phyloP scores from a whole-genome alignment of 2,329 filamentous ascomycete species.

The Alternaria sp. region DNA sequence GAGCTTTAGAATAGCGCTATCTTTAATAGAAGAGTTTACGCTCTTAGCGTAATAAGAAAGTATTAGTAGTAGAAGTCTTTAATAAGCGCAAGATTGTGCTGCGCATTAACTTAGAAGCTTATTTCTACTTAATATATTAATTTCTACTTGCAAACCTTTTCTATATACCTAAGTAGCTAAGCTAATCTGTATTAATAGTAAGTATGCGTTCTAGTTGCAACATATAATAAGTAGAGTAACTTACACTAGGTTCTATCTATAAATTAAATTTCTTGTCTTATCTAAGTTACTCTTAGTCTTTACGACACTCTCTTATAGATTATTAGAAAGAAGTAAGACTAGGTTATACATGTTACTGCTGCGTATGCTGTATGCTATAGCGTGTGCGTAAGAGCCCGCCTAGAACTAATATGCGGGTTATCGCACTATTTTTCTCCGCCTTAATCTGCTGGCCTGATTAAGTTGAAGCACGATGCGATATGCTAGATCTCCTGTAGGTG shows the following conservation, averaged over 20 bases:
- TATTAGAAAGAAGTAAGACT: slow-evolving; percentile 69
- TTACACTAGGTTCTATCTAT: slow-evolving; percentile 68
- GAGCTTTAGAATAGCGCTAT: slow-evolving; percentile 68
- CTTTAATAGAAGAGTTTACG: slow-evolving; percentile 71
- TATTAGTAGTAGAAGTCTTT: slow-evolving; percentile 45
- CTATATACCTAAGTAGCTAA: slow-evolving; percentile 52
- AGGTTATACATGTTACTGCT: slow-evolving; percentile 68
- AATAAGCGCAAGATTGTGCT: slow-evolving; percentile 62
- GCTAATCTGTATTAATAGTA: slow-evolving; percentile 20
- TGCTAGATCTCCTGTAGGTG: slow-evolving; percentile 68
- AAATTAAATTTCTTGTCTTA: slow-evolving; percentile 67
- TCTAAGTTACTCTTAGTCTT: slow-evolving; percentile 61
- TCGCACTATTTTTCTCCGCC: slow-evolving; percentile 60
- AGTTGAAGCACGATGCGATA: slow-evolving; percentile 66
- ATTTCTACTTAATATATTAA: slow-evolving; percentile 60
- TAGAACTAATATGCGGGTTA: slow-evolving; percentile 65
- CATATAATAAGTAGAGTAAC: slow-evolving; percentile 41
- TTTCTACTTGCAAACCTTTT: slow-evolving; percentile 72
- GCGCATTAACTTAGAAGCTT: slow-evolving; percentile 49
- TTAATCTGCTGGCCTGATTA: slow-evolving; percentile 59
- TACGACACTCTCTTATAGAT: slow-evolving; percentile 61
- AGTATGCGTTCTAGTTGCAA: slow-evolving; percentile 24
- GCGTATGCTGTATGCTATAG: slow-evolving; percentile 67
- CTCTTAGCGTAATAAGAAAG: slow-evolving; percentile 50
- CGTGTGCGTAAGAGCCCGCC: slow-evolving; percentile 68